phyloP scores from a whole-genome alignment of 306 rosid species.

The Arachis stenosperma region DNA sequence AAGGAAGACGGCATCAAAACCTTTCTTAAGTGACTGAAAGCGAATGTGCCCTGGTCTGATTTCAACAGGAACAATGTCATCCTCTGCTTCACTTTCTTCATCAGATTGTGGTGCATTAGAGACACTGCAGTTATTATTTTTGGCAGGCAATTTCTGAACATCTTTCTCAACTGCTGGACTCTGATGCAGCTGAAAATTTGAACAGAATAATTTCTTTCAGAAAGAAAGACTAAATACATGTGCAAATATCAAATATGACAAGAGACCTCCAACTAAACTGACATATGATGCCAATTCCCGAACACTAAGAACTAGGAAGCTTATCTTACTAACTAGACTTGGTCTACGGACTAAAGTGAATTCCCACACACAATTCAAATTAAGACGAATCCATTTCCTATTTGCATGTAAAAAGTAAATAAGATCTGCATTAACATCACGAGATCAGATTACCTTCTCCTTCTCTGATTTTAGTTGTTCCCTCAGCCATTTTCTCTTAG shows the following conservation, averaged over 20 bases:
- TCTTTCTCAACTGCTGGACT: constrained; percentile 43
- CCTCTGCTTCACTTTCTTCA: constrained; percentile 63
- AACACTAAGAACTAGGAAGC: constrained; percentile 21
- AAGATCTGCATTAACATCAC: constrained; percentile 24
- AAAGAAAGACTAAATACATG: constrained; percentile 22
- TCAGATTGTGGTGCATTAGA: constrained; percentile 49
- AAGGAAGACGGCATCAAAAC: constrained; percentile 42
- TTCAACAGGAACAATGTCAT: constrained; percentile 73
- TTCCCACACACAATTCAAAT: constrained; percentile 22
- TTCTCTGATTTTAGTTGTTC: constrained; percentile 62
- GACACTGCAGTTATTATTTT: constrained; percentile 35
- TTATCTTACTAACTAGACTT: constrained; percentile 36
- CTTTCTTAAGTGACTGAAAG: constrained; percentile 67
- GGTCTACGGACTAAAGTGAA: constrained; percentile 8
- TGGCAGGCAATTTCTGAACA: constrained; percentile 47
- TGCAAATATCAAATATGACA: constrained; percentile 27
- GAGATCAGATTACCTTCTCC: constrained; percentile 60
- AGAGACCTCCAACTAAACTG: constrained; percentile 33
- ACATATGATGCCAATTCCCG: constrained; percentile 16
- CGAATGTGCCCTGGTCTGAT: constrained; percentile 96
- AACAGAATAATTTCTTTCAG: constrained; percentile 31
- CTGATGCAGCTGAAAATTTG: constrained; percentile 55
- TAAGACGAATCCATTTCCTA: constrained; percentile 12
- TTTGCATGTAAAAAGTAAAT: constrained; percentile 32
- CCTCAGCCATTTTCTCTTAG: constrained; percentile 81